Evolutionary conservation across 1,284 basidiomycete species (phyloP).

Genomic region (Microbotryum intermedium): DNA sequence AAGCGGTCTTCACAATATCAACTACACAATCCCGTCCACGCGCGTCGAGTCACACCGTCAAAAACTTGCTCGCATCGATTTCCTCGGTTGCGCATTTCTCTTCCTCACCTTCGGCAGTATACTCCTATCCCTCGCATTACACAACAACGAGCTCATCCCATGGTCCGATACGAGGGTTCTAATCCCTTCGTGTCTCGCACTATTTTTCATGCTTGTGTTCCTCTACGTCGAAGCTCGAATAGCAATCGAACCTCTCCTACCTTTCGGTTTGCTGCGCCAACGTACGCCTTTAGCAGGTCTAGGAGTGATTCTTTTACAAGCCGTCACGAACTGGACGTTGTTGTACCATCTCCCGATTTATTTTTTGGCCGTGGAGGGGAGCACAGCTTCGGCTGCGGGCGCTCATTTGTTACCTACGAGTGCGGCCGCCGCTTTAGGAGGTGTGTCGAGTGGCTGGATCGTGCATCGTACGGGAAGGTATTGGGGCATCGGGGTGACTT

Average conservation of each 20-base stretch:
- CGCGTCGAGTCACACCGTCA: constrained; percentile 1
- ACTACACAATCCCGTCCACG: constrained; percentile 1
- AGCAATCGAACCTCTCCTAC: constrained; percentile 51
- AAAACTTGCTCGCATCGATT: constrained; percentile 17
- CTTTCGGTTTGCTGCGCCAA: constrained; percentile 4
- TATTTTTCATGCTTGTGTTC: constrained; percentile 50
- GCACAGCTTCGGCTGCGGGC: constrained; percentile 43
- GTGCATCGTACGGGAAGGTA: constrained; percentile 17
- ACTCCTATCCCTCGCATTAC: constrained; percentile 1
- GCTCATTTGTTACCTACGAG: constrained; percentile 70
- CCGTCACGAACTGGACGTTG: not conserved
- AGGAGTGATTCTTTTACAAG: not conserved
- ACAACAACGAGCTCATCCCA: constrained; percentile 31
- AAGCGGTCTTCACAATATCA: not conserved
- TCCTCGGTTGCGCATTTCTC: not conserved
- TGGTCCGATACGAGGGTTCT: constrained; percentile 57
- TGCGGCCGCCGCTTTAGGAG: constrained; percentile 65
- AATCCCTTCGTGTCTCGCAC: constrained; percentile 46
- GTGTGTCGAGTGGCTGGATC: constrained; percentile 27
- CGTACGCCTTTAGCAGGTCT: constrained; percentile 4
- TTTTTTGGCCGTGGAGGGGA: constrained; percentile 64
- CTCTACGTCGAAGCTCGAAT: constrained; percentile 54
- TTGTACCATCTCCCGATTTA: constrained; percentile 67
- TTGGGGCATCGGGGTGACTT: constrained; percentile 30
- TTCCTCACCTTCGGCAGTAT: constrained; percentile 3